Evolutionary conservation across 371 early-diverging fungal species (phyloP), one percentile per base, ranked within the genome.

Genomic region (Mortierella sp.): DNA sequence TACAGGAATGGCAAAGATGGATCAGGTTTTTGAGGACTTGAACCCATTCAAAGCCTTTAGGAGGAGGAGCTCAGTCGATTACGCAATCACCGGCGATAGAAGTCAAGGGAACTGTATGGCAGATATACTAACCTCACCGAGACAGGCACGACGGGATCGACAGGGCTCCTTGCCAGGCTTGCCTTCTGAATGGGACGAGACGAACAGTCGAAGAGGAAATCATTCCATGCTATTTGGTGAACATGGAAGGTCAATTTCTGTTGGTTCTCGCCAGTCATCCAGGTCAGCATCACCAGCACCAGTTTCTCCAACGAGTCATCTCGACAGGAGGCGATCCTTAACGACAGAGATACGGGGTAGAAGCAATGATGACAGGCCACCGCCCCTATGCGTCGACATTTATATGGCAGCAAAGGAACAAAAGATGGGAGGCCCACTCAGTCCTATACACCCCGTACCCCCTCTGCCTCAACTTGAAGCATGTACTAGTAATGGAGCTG

Each of bases 191-290:
- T 72, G 66, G 66, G 62, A 61, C 12, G 72, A 56, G 24, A 61
- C 67, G 6, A 60, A 56, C n/a, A 43, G 21, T 21, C 30, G 72
- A 24, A 52, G 42, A 28, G 43, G 32, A 47, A 57, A 57, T 15
- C 72, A 72, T 23, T 62, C 66, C 21, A 72, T 66, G 72, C 24
- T 65, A 41, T 72, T 72, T 60, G 71, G 64, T 8, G 64, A 69
- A 17, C 49, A 51, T 17, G 62, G 60, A 17, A 32, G 68, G 17
- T 51, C 56, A 4, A 57, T 47, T 34, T 51, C 66, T 39, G 59
- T 49, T 3, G 64, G 64, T 3, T 66, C 66, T 4, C 34, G 51
- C 7, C 12, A 17, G 2, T 55, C 60, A 0, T 67, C 68, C 5
- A 60, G 56, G 37, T 55, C 50, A 1, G 17, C 56, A 2, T 56